A percentile compares a stretch with the other conserved stretches of the same genome.
phyloP scores from a whole-genome alignment of 2,329 filamentous ascomycete species.

The Sarocladium kiliense region DNA sequence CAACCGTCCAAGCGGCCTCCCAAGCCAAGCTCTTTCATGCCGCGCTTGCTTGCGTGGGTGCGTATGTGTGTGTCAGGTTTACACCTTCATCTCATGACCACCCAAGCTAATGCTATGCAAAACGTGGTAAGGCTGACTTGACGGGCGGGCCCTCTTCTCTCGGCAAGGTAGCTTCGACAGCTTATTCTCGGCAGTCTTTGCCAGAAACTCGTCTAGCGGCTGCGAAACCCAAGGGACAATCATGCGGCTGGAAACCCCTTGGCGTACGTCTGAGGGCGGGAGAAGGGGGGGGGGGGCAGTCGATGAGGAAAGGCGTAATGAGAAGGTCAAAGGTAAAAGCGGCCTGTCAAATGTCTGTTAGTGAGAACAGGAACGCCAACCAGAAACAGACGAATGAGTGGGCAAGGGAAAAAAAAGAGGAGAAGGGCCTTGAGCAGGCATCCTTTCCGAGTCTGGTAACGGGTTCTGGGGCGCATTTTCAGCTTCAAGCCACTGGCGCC shows the following conservation, averaged over 20 bases:
- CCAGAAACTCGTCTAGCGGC: not conserved
- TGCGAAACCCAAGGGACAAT: too few relatives aligned
- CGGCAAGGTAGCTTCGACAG: not conserved
- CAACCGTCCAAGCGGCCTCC: not conserved
- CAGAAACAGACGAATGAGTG: too few relatives aligned
- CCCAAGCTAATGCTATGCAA: not conserved
- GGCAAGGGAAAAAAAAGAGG: too few relatives aligned
- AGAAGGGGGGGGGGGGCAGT: too few relatives aligned
- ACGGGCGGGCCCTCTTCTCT: not conserved
- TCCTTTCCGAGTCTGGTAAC: not conserved
- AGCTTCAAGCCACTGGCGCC: slow-evolving; percentile 8
- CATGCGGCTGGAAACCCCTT: too few relatives aligned
- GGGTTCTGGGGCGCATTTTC: slow-evolving; percentile 1
- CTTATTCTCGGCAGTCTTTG: too few relatives aligned
- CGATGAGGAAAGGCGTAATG: too few relatives aligned
- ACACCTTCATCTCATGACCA: not conserved
- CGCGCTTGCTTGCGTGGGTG: not conserved
- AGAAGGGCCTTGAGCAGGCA: too few relatives aligned
- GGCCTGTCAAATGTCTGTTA: too few relatives aligned
- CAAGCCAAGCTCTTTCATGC: not conserved
- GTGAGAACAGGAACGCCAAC: too few relatives aligned
- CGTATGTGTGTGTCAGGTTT: not conserved
- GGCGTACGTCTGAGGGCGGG: too few relatives aligned
- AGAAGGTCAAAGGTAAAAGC: too few relatives aligned
- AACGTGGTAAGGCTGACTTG: slow-evolving; percentile 5